Evolutionary conservation across 257 asterid genomes (phyloP), one percentile per base, ranked within the genome.

Genomic region (Rubia yunnanensis): DNA sequence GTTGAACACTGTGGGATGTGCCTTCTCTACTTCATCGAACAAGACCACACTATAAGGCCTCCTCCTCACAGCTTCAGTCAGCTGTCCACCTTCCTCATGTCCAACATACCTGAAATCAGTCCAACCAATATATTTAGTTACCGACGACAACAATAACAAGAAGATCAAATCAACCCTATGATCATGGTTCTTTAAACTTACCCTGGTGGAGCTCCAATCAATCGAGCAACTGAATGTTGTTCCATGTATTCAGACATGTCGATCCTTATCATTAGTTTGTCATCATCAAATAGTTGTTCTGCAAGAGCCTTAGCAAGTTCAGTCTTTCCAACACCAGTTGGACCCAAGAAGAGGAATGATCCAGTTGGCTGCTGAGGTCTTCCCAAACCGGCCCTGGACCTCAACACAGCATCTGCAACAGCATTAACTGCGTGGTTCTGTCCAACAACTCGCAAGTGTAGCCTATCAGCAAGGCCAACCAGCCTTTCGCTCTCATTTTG

Each of bases 211-310:
- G 99, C 92, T 14, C 99, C 99, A 52, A 92, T 92, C 52, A 89
- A 48, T 0, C 97, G 81, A 15, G 96, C 87, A 67, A 92, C 95
- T 0, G 99, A 89, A 71, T 89, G 96, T n/a, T 89, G 96, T 72
- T 92, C 97, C 99, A 92, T 92, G 80, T 92, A 89, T 69, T 92
- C 97, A 0, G 96, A 88, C 99, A 92, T 92, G 63, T 92, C 96
- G 0, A 92, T 89, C 63, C 97, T 75, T 1, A 89, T 79, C 83
- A 89, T 81, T 55, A 92, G 72, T 9, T 76, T 89, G 50, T 89
- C 97, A 53, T 92, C 94, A 10, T 89, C 97, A 44, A 89, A 92
- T 7, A 92, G 82, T 72, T 87, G 99, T 73, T 92, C 97, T 0
- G 96, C 96, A 54, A 92, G 77, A 24, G 99, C 97, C 83, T 92